phyloP scores from a whole-genome alignment of 2,329 filamentous ascomycete species.

The Bipolaris victoriae region DNA sequence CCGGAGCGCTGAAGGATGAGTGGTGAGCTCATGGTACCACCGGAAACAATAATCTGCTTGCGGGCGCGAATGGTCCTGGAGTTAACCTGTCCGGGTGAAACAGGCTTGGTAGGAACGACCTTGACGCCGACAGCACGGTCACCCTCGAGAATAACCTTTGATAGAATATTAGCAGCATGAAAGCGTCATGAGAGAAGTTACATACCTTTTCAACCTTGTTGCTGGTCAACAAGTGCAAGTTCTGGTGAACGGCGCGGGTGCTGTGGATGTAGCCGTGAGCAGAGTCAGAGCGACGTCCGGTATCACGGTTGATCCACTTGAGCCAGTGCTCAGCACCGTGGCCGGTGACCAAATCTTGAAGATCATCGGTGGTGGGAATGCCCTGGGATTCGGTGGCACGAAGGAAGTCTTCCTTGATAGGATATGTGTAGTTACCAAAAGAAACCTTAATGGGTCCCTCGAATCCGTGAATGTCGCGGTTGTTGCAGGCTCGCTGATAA shows the following conservation, averaged over 20 bases:
- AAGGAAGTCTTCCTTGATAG: constrained; percentile 81
- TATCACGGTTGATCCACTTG: constrained; percentile 79
- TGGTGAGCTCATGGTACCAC: constrained; percentile 75
- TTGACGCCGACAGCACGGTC: constrained; percentile 74
- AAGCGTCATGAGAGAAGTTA: background rate
- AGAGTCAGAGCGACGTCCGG: constrained; percentile 75
- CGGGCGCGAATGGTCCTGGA: constrained; percentile 68
- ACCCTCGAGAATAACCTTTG: constrained; percentile 69
- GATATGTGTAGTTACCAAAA: constrained; percentile 79
- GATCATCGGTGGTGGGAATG: constrained; percentile 76
- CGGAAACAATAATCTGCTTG: constrained; percentile 76
- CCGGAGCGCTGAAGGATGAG: constrained; percentile 77
- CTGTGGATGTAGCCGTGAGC: constrained; percentile 80
- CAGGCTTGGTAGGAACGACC: constrained; percentile 73
- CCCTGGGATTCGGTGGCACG: constrained; percentile 74
- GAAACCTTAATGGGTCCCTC: constrained; percentile 84
- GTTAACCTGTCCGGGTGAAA: constrained; percentile 60
- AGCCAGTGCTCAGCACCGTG: constrained; percentile 81
- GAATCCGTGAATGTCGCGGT: constrained; percentile 73
- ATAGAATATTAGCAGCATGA: background rate
- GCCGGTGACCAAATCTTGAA: constrained; percentile 72
- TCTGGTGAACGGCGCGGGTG: constrained; percentile 71
- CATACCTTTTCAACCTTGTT: constrained; percentile 72
- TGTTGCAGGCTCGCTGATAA: constrained; percentile 64
- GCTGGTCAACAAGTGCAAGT: constrained; percentile 74